Base-by-base conservation (phyloP, 495 filamentous ascomycete genomes). In the Neurospora tetraspora region DNA sequence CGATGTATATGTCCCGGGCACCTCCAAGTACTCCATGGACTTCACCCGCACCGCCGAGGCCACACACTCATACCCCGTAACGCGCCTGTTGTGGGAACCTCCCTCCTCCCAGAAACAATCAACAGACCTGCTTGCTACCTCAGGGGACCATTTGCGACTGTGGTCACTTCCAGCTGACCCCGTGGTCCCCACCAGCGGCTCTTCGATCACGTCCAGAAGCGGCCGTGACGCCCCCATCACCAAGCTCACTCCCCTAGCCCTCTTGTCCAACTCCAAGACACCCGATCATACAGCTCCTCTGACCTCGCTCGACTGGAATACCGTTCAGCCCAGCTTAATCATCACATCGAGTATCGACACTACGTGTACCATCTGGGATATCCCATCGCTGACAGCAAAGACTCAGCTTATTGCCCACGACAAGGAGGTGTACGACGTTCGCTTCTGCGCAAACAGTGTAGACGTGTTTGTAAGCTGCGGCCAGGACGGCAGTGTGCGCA, bases 311-410 rank as follows among this genome's bases (percentile, higher is more conserved):
- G 96, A 99, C 82, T 99, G 96, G 96, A 99, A 99, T 74, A 96
- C 92, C 6, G 90, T 98, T 59, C 96, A 93, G 6, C 96, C 96
- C 5, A 97, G 94, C 79, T 83, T 98, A 45, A 99, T 99, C 77
- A 99, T 99, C 74, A 99, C 96, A 0, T 97, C 93, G 4, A 98
- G 95, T 80, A 99, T 99, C 74, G 96, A 99, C 79, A 99, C 96
- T 1, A 99, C 96, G 2, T 99, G 96, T 82, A 99, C 96, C n/a
- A 98, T 99, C 72, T 99, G 96, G 96, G 96, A 99, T 77, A 99
- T 99, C 38, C 96, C 96, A 3, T 97, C 96, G 4, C 83, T 99
- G 73, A 99, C 96, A 1, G 96, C 96, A 16, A 99, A 99, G 82
- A 99, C 96, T 3, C 96, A 99, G 81, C 83, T 99, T 16, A 99